Evolutionary conservation across 1,139 yeast species (phyloP), one percentile per base, ranked within the genome.

Genomic region (Blastobotrys capitulatus): DNA sequence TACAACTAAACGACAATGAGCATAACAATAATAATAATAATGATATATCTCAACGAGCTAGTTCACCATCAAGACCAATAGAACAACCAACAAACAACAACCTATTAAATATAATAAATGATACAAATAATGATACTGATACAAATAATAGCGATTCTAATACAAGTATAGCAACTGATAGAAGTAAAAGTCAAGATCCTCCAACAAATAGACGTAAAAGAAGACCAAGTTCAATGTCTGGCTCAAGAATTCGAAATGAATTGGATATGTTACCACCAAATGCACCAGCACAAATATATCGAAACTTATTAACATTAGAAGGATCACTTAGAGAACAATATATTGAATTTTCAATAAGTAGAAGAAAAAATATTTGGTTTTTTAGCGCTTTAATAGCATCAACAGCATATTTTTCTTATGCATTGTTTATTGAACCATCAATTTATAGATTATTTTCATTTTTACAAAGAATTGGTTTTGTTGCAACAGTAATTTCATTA

Each of bases 301-400:
- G 95, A 47, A 88, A 89, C 64, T 68, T 92, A 57, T 72, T 92
- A 45, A 84, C 90, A 25, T 65, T 89, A 48, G 98, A 92, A 65
- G 96, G 89, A 62, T 83, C 87, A 52, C 70, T 90, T 48, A 75
- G 97, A 39, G 82, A 78, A 56, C 97, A 90, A 66, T 86, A 84
- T 41, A 71, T 75, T n/a, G 83, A 80, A 52, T 90, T 87, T 61
- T 76, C 81, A 52, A 73, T 78, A 8, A 70, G 88, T 55, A 74
- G 95, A 57, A 73, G 87, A 53, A 86, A 86, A 57, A 88, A 89
- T 63, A 74, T 87, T 37, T 70, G 80, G 6, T 90, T 92, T 63
- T 71, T 87, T 53, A 77, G 84, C 3, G 66, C 74, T 8, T 64
- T 84, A 42, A 57, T 68, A 6, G 52, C 65, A 47, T 52, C 67